These are phyloP conservation scores for Posidonia oceanica DNA, from an alignment of 116 monocot genomes.

Conservation along the genomic window DNA sequence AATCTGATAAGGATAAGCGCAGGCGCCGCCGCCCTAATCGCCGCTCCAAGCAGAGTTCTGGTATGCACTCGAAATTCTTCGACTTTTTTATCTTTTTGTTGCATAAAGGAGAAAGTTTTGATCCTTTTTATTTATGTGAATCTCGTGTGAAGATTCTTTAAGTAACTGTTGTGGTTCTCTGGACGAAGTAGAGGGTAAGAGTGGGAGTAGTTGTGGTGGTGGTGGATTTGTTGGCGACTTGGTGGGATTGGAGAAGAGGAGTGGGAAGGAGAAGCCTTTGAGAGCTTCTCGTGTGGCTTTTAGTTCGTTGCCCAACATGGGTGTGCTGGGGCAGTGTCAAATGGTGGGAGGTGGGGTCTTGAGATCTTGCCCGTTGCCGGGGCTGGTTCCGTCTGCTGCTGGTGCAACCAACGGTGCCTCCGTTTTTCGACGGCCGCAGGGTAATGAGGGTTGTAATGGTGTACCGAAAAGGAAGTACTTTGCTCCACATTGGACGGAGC, in stretches of 20 bases:
- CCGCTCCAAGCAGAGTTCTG: no score
- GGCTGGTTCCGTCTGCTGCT: not conserved
- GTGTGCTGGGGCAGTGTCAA: not conserved
- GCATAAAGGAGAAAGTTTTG: no score
- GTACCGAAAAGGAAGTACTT: conserved; percentile 12
- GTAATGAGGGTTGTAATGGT: not conserved
- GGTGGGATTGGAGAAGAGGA: no score
- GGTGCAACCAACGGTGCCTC: not conserved
- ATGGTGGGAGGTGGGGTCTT: not conserved
- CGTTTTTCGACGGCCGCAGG: not conserved
- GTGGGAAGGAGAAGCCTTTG: not conserved
- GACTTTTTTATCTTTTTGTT: no score
- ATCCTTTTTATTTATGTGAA: no score
- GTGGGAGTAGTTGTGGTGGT: not conserved
- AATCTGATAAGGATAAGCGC: no score
- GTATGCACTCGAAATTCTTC: no score
- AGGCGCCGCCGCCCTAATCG: no score
- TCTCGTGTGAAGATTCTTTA: no score
- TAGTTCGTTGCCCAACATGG: not conserved
- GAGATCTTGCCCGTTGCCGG: not conserved
- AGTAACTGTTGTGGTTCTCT: not conserved
- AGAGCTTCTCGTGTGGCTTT: not conserved
- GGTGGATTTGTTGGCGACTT: not conserved
- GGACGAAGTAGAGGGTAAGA: not conserved
- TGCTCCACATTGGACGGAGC: conserved; percentile 47